Percentiles rank a stretch among this genome's conserved stretches.
Conservation (phyloP, 164 flowering plant species). For the Annona squamosa region DNA sequence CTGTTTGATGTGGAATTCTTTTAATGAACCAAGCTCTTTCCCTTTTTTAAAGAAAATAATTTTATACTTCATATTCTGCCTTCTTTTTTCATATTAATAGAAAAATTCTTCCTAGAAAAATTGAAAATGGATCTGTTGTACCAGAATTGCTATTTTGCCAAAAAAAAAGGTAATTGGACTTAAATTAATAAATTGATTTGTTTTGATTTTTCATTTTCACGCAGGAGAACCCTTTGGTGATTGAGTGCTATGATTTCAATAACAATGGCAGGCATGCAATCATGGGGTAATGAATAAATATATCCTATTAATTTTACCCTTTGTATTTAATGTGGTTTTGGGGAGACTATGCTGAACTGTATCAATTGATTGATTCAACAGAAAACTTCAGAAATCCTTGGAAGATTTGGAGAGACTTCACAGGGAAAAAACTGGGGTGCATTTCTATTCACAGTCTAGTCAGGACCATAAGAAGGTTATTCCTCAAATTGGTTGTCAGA, state of each 20-base stretch:
- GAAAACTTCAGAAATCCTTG: conserved; percentile 67
- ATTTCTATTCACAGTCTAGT: conserved; percentile 38
- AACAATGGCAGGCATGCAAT: conserved; percentile 63
- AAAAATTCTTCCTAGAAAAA: neutral
- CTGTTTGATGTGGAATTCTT: too few species aligned
- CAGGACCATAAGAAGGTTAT: conserved; percentile 10
- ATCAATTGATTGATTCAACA: conserved; percentile 21
- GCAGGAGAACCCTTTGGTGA: conserved; percentile 78
- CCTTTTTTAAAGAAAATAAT: neutral
- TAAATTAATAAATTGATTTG: neutral
- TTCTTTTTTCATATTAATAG: too few species aligned
- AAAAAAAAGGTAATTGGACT: neutral
- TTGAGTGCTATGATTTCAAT: conserved; percentile 92
- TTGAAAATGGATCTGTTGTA: neutral
- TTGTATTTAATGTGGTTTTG: neutral
- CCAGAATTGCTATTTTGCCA: neutral
- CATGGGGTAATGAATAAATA: conserved; percentile 58
- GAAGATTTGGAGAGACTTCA: conserved; percentile 54
- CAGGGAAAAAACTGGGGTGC: conserved; percentile 41
- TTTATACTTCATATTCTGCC: neutral
- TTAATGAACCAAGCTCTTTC: too few species aligned
- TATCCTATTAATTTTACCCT: neutral
- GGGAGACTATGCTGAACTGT: neutral
- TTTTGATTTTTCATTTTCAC: conserved; percentile 8
- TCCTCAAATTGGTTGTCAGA: neutral